Evolutionary conservation across 2,329 filamentous ascomycete species (phyloP).

Genomic region (Hypoxylon sp.): DNA sequence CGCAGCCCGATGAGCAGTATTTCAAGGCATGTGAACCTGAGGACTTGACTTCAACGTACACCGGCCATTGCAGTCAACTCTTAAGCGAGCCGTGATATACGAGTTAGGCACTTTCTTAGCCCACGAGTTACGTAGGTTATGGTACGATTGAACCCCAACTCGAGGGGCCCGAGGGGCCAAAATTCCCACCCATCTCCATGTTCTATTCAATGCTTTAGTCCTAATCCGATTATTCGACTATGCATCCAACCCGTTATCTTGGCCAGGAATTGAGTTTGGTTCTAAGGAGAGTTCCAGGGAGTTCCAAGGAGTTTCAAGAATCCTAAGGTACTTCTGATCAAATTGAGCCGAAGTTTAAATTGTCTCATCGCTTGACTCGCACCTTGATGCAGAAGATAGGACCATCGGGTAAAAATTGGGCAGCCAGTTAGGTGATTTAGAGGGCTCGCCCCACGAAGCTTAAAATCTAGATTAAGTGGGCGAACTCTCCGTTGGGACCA

Average conservation of each 20-base stretch:
- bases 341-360: constrained; percentile 7
- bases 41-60: neutral
- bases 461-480: constrained; percentile 15
- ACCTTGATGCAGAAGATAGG: constrained; percentile 8
- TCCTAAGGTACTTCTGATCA: neutral
- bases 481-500: constrained; percentile 12
- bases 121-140: neutral
- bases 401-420: neutral
- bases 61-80: neutral
- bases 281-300: constrained; percentile 1
- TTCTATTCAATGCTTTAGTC: neutral
- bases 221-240: neutral
- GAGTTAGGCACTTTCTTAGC: neutral
- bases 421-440: constrained; percentile 11
- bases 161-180: too few relatives aligned
- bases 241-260: neutral
- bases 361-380: constrained; percentile 32
- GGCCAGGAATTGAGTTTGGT: constrained; percentile 8
- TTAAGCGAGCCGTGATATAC: constrained; percentile 3
- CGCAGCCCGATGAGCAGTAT: neutral
- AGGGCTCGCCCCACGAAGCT: constrained; percentile 13
- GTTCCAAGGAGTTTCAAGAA: neutral
- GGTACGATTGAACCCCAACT: neutral
- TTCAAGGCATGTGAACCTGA: neutral
- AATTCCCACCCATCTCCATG: neutral